A percentile compares a stretch with the other conserved stretches of the same genome.
Evolutionary conservation across 2,329 filamentous ascomycete genomes (phyloP).

Genomic region (Ophiocordyceps robertsii): DNA sequence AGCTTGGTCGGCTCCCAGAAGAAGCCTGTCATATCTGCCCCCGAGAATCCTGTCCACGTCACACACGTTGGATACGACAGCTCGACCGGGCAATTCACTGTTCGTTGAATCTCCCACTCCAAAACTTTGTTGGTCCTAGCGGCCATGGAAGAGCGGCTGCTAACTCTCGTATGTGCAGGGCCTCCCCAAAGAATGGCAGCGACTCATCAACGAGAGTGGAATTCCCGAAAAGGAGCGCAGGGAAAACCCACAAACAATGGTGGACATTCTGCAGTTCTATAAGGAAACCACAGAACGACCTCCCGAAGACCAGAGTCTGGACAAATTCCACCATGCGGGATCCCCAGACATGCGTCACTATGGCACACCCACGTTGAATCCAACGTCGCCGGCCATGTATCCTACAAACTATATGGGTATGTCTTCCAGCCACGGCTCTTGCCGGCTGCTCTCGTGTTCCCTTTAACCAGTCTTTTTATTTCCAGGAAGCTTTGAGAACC

Average conservation of each 20-base stretch:
- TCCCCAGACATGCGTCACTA: conserved; percentile 37
- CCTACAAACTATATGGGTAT: conserved; percentile 42
- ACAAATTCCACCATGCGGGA: conserved; percentile 88
- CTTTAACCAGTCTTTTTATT: not conserved
- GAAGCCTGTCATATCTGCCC: conserved; percentile 89
- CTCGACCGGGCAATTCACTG: conserved; percentile 89
- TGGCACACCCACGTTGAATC: conserved; percentile 25
- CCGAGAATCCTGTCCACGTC: conserved; percentile 94
- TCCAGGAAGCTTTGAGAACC: conserved; percentile 86
- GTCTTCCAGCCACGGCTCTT: conserved; percentile 63
- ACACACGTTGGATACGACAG: conserved; percentile 98
- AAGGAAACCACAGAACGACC: conserved; percentile 78
- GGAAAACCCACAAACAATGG: conserved; percentile 88
- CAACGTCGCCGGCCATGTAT: conserved; percentile 39
- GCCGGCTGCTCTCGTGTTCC: not conserved
- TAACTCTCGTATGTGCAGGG: conserved; percentile 42
- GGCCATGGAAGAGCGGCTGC: not conserved
- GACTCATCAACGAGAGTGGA: conserved; percentile 85
- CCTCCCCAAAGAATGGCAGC: conserved; percentile 95
- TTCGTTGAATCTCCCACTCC: conserved; percentile 30
- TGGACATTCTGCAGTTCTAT: conserved; percentile 93
- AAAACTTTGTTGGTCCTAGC: not conserved
- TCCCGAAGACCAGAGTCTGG: conserved; percentile 77
- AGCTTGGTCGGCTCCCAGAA: conserved; percentile 73
- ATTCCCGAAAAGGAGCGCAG: conserved; percentile 94